Conservation (phyloP, 371 early-diverging fungal species). For the Coemansia sp. region DNA sequence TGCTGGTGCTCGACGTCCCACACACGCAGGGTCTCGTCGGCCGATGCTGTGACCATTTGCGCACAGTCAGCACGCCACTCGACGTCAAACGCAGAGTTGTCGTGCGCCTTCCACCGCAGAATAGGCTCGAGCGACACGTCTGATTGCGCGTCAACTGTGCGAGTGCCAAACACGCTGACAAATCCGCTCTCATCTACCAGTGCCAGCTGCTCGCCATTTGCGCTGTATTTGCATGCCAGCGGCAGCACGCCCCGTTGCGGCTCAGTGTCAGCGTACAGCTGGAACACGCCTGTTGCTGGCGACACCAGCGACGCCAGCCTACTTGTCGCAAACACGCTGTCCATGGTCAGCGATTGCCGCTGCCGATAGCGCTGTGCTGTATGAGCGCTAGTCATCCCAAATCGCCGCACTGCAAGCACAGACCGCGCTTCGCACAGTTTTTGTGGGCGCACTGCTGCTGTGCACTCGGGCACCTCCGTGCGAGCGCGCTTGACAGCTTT, state of each 20-base stretch:
- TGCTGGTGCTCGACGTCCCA: conserved; percentile 81
- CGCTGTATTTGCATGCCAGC: conserved; percentile 46
- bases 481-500: conserved; percentile 17
- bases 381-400: conserved; percentile 1
- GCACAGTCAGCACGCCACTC: conserved; percentile 81
- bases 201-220: conserved; percentile 19
- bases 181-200: conserved; percentile 46
- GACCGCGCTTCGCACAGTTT: not conserved
- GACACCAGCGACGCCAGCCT: conserved; percentile 28
- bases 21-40: conserved; percentile 83
- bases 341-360: not conserved
- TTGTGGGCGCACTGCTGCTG: not conserved
- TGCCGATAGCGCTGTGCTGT: conserved; percentile 14
- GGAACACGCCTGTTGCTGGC: conserved; percentile 19
- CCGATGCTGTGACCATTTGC: conserved; percentile 81
- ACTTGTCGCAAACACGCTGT: conserved; percentile 11
- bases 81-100: conserved; percentile 78
- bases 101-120: conserved; percentile 59
- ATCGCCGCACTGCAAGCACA: not conserved
- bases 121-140: conserved; percentile 18
- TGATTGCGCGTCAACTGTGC: not conserved
- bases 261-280: conserved; percentile 12
- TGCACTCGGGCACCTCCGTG: not conserved
- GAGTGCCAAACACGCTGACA: conserved; percentile 42
- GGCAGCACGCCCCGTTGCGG: conserved; percentile 27